Base-by-base conservation (phyloP, 2,329 filamentous ascomycete genomes). In the Fusarium continuum region DNA sequence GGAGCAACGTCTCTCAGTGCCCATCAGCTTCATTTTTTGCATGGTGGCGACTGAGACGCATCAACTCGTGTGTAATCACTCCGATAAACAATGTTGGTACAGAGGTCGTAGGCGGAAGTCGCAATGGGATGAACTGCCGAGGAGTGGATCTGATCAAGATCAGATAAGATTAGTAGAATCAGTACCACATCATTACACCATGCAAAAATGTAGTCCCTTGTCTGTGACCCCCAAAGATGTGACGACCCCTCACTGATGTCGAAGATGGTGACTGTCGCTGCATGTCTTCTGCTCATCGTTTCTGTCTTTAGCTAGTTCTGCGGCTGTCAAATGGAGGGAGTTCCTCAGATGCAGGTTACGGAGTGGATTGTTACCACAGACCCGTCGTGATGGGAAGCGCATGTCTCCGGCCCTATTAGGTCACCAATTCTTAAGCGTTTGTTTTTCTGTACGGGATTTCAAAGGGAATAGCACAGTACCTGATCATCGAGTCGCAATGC, bases 1-100 rank as follows among this genome's bases (percentile, higher is more conserved):
- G 68, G 65, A 70, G 68, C 68, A 58, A 0, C 10, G 52, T 55
- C 63, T 67, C 68, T 50, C 55, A 44, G 20, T 25, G 65, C 68
- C 48, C 38, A 59, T 65, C 64, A 61, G 47, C 36, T 55, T 49
- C 7, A 22, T 46, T 51, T 43, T 45, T n/a, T n/a, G n/a, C n/a
- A n/a, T n/a, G n/a, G n/a, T n/a, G n/a, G n/a, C n/a, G n/a, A n/a
- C n/a, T n/a, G n/a, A n/a, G n/a, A n/a, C n/a, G n/a, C n/a, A n/a
- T n/a, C n/a, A n/a, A n/a, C n/a, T n/a, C n/a, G n/a, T n/a, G n/a
- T n/a, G n/a, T n/a, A n/a, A n/a, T n/a, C n/a, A n/a, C n/a, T n/a
- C n/a, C n/a, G n/a, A n/a, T n/a, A n/a, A 22, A 31, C 13, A 23
- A 5, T 4, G 11, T 5, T 14, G 5, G n/a, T 26, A 20, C 20